phyloP scores from a whole-genome alignment of 192 early-diverging fungal species.

The Thamnidium elegans region DNA sequence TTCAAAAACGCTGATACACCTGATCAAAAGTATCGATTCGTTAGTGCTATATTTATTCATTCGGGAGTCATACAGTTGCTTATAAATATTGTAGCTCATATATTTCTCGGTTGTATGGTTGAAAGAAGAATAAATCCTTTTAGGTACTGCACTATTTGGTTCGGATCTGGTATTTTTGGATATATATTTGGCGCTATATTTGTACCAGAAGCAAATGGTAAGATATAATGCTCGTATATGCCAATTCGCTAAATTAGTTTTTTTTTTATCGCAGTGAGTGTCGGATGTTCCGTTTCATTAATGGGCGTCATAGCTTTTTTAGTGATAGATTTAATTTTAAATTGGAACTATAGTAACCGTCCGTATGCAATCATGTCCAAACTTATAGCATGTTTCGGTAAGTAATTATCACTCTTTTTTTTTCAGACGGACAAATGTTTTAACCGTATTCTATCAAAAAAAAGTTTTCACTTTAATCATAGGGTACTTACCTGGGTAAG shows the following conservation, averaged over 20 bases:
- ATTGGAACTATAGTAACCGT: not conserved
- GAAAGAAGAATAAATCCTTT: not conserved
- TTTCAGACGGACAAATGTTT: too few species aligned
- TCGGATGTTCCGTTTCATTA: not conserved
- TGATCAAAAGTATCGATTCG: not conserved
- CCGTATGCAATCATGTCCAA: too few species aligned
- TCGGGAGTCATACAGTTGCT: not conserved
- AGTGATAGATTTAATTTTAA: not conserved
- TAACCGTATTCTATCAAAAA: too few species aligned
- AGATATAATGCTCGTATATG: not conserved
- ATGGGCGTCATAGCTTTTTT: not conserved
- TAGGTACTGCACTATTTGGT: not conserved
- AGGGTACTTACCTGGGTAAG: not conserved
- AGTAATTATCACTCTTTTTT: not conserved
- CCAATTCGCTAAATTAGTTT: not conserved
- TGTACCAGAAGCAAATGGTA: not conserved
- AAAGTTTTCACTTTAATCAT: not conserved
- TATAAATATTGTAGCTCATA: not conserved
- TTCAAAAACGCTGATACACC: not conserved
- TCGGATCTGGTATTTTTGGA: not conserved
- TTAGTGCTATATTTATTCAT: not conserved
- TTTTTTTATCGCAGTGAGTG: not conserved
- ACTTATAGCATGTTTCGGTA: constrained; percentile 1
- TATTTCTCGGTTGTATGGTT: not conserved
- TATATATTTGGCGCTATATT: not conserved